These are phyloP conservation scores for Myrica gale DNA, from an alignment of 306 rosid genomes.

Conservation along the genomic window DNA sequence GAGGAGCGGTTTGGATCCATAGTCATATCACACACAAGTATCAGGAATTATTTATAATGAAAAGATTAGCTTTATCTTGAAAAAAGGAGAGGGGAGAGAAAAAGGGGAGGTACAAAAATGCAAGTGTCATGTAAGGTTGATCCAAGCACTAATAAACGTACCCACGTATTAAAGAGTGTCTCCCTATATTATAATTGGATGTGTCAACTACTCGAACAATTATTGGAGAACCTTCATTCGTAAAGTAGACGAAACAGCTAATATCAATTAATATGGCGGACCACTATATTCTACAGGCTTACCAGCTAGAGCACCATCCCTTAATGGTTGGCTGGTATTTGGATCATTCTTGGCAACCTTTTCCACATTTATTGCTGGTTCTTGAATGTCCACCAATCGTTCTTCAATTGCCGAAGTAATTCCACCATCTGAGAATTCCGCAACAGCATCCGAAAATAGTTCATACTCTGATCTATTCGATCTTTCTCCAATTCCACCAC, in stretches of 20 bases:
- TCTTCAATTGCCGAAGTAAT: conserved; percentile 21
- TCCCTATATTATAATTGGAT: neutral
- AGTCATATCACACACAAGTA: too few species aligned
- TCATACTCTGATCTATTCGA: conserved; percentile 52
- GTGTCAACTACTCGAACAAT: neutral
- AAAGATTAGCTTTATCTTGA: too few species aligned
- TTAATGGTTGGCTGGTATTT: conserved; percentile 25
- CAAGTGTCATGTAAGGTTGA: too few species aligned
- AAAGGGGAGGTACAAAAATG: too few species aligned
- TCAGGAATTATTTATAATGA: too few species aligned
- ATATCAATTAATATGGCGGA: neutral
- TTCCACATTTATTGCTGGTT: conserved; percentile 33
- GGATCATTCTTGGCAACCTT: conserved; percentile 28
- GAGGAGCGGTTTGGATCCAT: too few species aligned
- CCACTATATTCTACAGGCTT: conserved; percentile 14
- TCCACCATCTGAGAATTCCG: conserved; percentile 58
- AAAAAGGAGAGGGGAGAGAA: too few species aligned
- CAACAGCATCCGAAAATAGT: conserved; percentile 66
- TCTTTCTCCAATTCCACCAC: conserved; percentile 29
- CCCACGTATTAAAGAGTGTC: too few species aligned
- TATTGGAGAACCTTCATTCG: neutral
- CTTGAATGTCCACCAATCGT: conserved; percentile 23
- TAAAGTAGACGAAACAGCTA: neutral
- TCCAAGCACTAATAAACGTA: too few species aligned
- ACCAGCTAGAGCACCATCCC: conserved; percentile 39